Percentiles rank a stretch among this genome's conserved stretches.
phyloP scores from a whole-genome alignment of 2,329 filamentous ascomycete species.

The Apiospora koreana region DNA sequence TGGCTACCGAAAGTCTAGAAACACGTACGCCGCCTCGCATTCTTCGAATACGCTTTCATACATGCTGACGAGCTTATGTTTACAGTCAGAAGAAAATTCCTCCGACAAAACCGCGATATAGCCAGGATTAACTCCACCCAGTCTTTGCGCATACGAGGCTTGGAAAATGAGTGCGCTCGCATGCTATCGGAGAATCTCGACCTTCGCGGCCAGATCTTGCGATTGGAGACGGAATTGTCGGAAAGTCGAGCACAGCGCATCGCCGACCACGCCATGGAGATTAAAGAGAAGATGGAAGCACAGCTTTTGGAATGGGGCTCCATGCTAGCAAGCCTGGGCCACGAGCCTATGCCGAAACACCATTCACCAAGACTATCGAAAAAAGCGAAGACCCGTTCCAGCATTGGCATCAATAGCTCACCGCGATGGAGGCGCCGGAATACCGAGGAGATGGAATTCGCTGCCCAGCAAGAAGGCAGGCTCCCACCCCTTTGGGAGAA shows the following conservation, averaged over 20 bases:
- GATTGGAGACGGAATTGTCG: constrained; percentile 67
- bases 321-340: constrained; percentile 66
- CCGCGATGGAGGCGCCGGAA: constrained; percentile 59
- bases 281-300: constrained; percentile 70
- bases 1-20: constrained; percentile 70
- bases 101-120: constrained; percentile 83
- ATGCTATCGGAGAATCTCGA: constrained; percentile 79
- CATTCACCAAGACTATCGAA: constrained; percentile 43
- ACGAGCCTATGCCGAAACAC: constrained; percentile 55
- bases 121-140: constrained; percentile 77
- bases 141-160: constrained; percentile 72
- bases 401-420: constrained; percentile 46
- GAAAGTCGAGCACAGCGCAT: constrained; percentile 60
- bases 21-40: constrained; percentile 58
- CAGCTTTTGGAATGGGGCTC: constrained; percentile 72
- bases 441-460: constrained; percentile 52
- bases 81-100: constrained; percentile 74
- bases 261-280: constrained; percentile 66
- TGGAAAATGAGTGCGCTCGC: constrained; percentile 75
- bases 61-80: not conserved
- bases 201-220: constrained; percentile 69
- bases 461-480: constrained; percentile 53
- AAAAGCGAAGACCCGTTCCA: constrained; percentile 42
- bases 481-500: constrained; percentile 70
- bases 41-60: not conserved